Conservation (phyloP, 768 basidiomycete species). For the Suillus placidus region DNA sequence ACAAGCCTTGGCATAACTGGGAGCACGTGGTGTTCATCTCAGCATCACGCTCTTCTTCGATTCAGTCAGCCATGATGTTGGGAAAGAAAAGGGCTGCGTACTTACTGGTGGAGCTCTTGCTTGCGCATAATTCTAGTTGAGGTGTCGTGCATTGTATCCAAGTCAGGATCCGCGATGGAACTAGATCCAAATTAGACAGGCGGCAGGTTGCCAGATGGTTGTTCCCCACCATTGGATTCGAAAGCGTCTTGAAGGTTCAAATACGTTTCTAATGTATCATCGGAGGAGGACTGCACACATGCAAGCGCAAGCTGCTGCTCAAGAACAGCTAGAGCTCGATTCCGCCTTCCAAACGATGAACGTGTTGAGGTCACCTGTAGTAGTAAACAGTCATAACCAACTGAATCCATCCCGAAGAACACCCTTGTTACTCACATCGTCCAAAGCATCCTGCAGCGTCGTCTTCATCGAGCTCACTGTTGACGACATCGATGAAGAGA, state of each 20-base stretch:
- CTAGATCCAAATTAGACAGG: constrained; percentile 40
- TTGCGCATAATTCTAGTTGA: constrained; percentile 52
- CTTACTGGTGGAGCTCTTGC: constrained; percentile 48
- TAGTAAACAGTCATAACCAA: constrained; percentile 17
- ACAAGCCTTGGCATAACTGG: constrained; percentile 62
- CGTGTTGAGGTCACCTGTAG: constrained; percentile 65
- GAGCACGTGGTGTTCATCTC: constrained; percentile 52
- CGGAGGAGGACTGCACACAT: constrained; percentile 45
- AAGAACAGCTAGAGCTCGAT: constrained; percentile 55
- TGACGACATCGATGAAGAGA: constrained; percentile 7
- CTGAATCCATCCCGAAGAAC: not conserved
- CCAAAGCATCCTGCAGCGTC: constrained; percentile 61
- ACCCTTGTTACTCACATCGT: constrained; percentile 54
- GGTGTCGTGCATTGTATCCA: constrained; percentile 60
- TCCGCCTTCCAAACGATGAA: constrained; percentile 52
- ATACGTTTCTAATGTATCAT: constrained; percentile 55
- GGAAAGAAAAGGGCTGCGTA: constrained; percentile 14
- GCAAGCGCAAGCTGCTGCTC: constrained; percentile 57
- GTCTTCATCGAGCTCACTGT: constrained; percentile 40
- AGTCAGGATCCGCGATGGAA: constrained; percentile 63
- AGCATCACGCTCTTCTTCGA: constrained; percentile 44
- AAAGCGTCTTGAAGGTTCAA: constrained; percentile 75
- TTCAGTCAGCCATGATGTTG: constrained; percentile 10
- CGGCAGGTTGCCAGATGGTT: not conserved
- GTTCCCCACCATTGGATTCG: constrained; percentile 74